These are phyloP conservation scores for Sugiyamaella mastotermitis DNA, from an alignment of 805 yeast species.

Conservation along the genomic window DNA sequence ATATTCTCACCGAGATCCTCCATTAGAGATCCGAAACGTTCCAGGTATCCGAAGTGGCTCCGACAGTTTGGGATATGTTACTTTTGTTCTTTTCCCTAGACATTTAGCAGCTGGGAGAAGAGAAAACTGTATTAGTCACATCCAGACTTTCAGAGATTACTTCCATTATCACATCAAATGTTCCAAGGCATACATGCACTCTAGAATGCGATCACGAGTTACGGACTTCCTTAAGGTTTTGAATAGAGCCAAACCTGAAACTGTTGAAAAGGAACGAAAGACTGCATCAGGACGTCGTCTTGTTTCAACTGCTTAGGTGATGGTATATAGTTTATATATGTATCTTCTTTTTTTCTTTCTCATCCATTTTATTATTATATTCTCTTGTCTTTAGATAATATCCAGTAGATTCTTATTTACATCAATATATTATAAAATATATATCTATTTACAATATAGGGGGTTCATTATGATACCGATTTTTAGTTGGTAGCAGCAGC, in stretches of 20 bases:
- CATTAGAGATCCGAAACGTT: conserved; percentile 65
- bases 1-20: conserved; percentile 86
- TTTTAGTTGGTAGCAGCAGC: conserved; percentile 25
- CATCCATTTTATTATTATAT: not conserved
- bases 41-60: conserved; percentile 30
- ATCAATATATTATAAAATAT: not conserved
- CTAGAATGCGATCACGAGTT: conserved; percentile 96
- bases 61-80: conserved; percentile 49
- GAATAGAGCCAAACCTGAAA: conserved; percentile 95
- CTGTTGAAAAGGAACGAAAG: conserved; percentile 68
- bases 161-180: conserved; percentile 99
- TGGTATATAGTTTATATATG: conserved; percentile 4
- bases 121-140: conserved; percentile 85
- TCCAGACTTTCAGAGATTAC: conserved; percentile 88
- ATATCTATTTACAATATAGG: conserved; percentile 3
- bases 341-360: not conserved
- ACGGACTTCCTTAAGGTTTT: conserved; percentile 89
- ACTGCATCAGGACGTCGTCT: conserved; percentile 72
- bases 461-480: no score
- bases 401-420: not conserved
- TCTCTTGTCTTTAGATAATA: not conserved
- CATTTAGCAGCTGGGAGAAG: conserved; percentile 64
- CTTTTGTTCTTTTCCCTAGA: conserved; percentile 47
- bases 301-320: conserved; percentile 26
- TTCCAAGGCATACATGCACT: conserved; percentile 96